Conservation (phyloP, 1,284 basidiomycete genomes). For the Moesziomyces globuligerus region DNA sequence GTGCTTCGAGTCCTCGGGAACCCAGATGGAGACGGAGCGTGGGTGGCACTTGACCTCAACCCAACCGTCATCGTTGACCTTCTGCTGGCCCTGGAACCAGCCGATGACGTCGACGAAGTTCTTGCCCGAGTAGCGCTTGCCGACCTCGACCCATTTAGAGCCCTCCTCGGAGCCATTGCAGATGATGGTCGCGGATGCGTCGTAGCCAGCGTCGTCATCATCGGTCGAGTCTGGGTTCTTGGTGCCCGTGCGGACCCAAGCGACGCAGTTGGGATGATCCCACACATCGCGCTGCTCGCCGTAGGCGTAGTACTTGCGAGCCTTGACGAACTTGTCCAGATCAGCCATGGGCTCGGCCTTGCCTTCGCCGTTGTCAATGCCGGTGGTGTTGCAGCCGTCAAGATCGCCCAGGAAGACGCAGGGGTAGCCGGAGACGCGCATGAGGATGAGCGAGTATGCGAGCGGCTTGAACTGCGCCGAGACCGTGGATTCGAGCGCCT, state of each 20-base stretch:
- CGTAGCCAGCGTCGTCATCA: conserved; percentile 34
- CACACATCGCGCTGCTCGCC: conserved; percentile 70
- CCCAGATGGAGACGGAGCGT: conserved; percentile 49
- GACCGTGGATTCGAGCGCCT: conserved; percentile 72
- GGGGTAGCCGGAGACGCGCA: conserved; percentile 86
- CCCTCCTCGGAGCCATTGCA: conserved; percentile 51
- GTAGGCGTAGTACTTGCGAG: conserved; percentile 72
- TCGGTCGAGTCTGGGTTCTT: conserved; percentile 3
- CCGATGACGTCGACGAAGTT: conserved; percentile 55
- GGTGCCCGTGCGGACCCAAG: conserved; percentile 49
- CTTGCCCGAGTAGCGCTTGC: conserved; percentile 43
- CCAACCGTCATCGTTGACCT: conserved; percentile 57
- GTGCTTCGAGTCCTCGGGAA: conserved; percentile 45
- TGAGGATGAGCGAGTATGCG: conserved; percentile 84
- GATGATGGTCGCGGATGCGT: conserved; percentile 56
- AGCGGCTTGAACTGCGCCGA: conserved; percentile 73
- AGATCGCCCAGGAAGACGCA: conserved; percentile 94
- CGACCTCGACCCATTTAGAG: conserved; percentile 54
- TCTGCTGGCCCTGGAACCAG: conserved; percentile 48
- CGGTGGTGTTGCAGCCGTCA: conserved; percentile 69
- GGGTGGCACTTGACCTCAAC: conserved; percentile 43
- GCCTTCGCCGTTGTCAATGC: conserved; percentile 59
- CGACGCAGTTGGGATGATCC: conserved; percentile 54
- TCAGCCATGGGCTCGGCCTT: conserved; percentile 65
- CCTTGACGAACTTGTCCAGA: conserved; percentile 70